Base-by-base conservation (phyloP, 495 filamentous ascomycete species). In the Rhizodiscina lignyota region DNA sequence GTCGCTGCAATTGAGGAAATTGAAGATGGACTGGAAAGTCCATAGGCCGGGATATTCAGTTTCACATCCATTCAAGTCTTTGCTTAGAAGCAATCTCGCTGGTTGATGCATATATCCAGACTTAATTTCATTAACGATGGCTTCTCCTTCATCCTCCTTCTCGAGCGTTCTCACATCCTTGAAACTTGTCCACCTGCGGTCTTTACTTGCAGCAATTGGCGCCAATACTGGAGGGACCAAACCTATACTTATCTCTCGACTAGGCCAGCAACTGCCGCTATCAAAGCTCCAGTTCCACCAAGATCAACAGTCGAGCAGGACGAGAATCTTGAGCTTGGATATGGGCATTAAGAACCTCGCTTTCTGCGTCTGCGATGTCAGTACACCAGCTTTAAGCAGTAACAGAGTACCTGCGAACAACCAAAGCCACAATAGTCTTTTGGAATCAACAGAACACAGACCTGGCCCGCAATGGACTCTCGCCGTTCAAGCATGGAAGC, bases 331-430 rank as follows among this genome's bases (percentile, higher is more conserved):
- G 17, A 84, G 82, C 51, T 77, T 89, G 46, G 83, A 94, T 56
- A 74, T 94, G 68, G 83, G 85, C 29, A 75, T 94, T 47, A 70
- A 71, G 28, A 91, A 89, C 56, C 60, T 93, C 12, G 86, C 83
- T 11, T 83, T 76, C 51, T 78, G 74, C 50, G 53, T 81, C 23
- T 21, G 27, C 27, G 2, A 34, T 37, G 5, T 24, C 35, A 4
- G 22, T 23, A 34, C 5, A 39, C 46, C 31, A 35, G 32, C 10
- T 18, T 48, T 21, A 27, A 15, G 11, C 37, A 40, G 1, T 51
- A 45, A 45, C 36, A 35, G 24, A 6, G 17, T n/a, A 18, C 16
- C 30, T n/a, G n/a, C n/a, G n/a, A n/a, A n/a, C n/a, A n/a, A n/a
- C n/a, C n/a, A n/a, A n/a, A n/a, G n/a, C n/a, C n/a, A n/a, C n/a